Percentiles rank a stretch among this genome's conserved stretches.
Conservation (phyloP, 805 yeast species). For the Suhomyces kilbournensis region DNA sequence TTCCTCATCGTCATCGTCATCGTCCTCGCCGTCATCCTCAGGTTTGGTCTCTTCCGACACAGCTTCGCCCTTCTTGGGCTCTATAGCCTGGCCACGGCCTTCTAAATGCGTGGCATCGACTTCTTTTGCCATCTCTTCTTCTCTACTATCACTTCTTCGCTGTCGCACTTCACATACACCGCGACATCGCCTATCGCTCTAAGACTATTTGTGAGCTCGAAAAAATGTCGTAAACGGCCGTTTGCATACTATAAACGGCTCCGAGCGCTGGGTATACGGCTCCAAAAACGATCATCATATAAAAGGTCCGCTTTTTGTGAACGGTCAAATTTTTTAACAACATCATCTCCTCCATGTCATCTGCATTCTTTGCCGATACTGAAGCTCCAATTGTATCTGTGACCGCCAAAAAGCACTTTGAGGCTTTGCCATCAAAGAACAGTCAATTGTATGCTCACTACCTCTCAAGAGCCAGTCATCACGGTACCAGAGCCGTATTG, state of each 20-base stretch:
- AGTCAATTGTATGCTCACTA: conserved; percentile 73
- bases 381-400: conserved; percentile 45
- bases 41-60: neutral
- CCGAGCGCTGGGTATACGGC: neutral
- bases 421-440: conserved; percentile 55
- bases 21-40: neutral
- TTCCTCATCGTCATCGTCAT: conserved; percentile 26
- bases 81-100: neutral
- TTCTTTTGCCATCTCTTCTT: neutral
- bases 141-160: neutral
- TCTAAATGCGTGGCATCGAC: neutral
- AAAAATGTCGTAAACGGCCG: neutral
- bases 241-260: neutral
- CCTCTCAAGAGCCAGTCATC: conserved; percentile 78
- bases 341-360: neutral
- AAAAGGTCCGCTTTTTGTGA: neutral
- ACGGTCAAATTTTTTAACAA: neutral
- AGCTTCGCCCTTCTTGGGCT: neutral
- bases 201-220: neutral
- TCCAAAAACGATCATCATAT: neutral
- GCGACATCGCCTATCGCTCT: neutral
- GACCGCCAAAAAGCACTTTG: conserved; percentile 67
- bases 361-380: conserved; percentile 30
- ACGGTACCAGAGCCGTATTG: conserved; percentile 75
- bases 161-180: neutral